These are phyloP conservation scores for Monilinia laxa DNA, from an alignment of 2,329 filamentous ascomycete species.

Conservation along the genomic window DNA sequence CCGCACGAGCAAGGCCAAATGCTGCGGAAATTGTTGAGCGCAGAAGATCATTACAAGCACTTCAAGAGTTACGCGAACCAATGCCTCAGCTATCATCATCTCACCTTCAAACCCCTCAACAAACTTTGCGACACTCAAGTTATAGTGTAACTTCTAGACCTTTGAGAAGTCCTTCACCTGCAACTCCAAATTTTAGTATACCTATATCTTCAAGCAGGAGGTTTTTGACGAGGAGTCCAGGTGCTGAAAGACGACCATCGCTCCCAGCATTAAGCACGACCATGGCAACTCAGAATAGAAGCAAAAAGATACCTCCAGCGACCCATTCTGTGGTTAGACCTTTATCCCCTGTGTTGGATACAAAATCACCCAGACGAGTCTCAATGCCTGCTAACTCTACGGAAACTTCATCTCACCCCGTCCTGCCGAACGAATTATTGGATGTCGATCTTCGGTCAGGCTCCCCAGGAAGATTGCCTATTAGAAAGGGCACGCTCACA, in stretches of 20 bases:
- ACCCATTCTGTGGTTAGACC: conserved; percentile 27
- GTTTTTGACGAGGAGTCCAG: conserved; percentile 24
- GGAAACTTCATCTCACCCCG: conserved; percentile 22
- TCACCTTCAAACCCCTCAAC: conserved; percentile 29
- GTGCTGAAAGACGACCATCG: conserved; percentile 21
- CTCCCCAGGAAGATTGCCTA: conserved; percentile 16
- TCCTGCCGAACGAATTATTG: conserved; percentile 24
- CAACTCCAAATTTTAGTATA: conserved; percentile 39
- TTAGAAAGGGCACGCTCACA: neutral
- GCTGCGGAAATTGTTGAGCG: conserved; percentile 36
- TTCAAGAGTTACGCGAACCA: conserved; percentile 30
- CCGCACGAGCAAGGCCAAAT: conserved; percentile 33
- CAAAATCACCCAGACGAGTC: conserved; percentile 25
- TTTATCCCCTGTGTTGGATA: conserved; percentile 30
- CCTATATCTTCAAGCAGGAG: conserved; percentile 36
- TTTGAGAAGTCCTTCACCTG: conserved; percentile 26
- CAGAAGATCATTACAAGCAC: conserved; percentile 38
- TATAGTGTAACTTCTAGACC: conserved; percentile 27
- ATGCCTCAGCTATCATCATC: conserved; percentile 28
- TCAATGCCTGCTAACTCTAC: conserved; percentile 24
- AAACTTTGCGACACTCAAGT: conserved; percentile 28
- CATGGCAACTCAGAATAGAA: conserved; percentile 26
- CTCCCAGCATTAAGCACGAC: conserved; percentile 16
- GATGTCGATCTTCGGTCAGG: conserved; percentile 25
- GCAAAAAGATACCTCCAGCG: conserved; percentile 27